These are phyloP conservation scores for Casuarina equisetifolia DNA, from an alignment of 306 rosid species.

Conservation along the genomic window DNA sequence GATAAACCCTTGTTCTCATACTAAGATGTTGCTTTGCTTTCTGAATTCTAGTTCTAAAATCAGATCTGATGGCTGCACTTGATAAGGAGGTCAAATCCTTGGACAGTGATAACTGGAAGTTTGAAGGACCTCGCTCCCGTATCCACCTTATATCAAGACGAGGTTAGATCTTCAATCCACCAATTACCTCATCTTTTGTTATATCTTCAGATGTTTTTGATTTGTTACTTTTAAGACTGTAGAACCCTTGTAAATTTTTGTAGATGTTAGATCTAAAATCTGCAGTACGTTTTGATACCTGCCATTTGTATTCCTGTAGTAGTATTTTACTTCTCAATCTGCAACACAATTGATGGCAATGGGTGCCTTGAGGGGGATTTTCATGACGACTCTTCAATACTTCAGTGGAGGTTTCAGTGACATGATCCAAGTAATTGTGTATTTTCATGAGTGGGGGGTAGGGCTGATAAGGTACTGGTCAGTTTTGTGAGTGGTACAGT, in stretches of 20 bases:
- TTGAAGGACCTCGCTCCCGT: slow-evolving; percentile 92
- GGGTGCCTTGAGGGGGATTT: not conserved
- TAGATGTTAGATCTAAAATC: slow-evolving; percentile 9
- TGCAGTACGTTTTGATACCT: not conserved
- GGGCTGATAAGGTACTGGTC: not conserved
- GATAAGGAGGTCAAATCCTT: slow-evolving; percentile 81
- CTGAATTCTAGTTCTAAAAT: slow-evolving; percentile 57
- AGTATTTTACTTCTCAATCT: not conserved
- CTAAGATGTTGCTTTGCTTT: not conserved
- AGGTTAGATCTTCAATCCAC: slow-evolving; percentile 37
- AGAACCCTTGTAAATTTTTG: slow-evolving; percentile 5
- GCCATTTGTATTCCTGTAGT: not conserved
- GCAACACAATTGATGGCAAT: not conserved
- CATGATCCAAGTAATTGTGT: not conserved
- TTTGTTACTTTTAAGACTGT: not conserved
- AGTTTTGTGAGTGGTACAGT: not conserved
- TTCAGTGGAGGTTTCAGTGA: not conserved
- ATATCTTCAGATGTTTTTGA: slow-evolving; percentile 4
- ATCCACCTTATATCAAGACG: slow-evolving; percentile 67
- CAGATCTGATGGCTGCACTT: slow-evolving; percentile 78
- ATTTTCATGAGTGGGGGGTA: not conserved
- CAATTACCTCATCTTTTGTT: slow-evolving; percentile 11
- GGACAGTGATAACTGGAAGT: slow-evolving; percentile 91
- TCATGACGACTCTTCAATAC: not conserved
- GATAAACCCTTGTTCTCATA: not conserved